Evolutionary conservation across 2,329 filamentous ascomycete species (phyloP).

Genomic region (Sporothrix globosa): DNA sequence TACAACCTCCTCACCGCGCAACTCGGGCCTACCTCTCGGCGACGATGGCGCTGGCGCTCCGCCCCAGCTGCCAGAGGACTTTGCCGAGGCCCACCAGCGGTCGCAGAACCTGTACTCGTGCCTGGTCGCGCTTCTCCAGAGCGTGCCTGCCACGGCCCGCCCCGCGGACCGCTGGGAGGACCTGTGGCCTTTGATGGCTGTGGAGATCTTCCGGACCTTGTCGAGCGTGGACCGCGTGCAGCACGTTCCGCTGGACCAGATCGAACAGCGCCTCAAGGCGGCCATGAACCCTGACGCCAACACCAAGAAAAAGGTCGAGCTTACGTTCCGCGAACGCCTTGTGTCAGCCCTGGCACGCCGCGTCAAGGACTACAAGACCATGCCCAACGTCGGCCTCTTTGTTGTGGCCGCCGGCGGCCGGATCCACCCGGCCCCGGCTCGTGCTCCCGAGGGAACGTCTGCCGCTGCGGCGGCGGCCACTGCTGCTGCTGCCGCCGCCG

Average conservation of each 20-base stretch:
- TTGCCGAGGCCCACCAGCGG: conserved; percentile 49
- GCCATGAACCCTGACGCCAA: conserved; percentile 21
- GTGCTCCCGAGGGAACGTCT: conserved; percentile 40
- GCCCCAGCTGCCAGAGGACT: conserved; percentile 42
- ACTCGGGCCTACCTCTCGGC: conserved; percentile 47
- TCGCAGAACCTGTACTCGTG: conserved; percentile 56
- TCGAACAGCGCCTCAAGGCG: conserved; percentile 33
- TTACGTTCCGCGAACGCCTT: conserved; percentile 54
- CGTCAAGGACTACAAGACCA: conserved; percentile 56
- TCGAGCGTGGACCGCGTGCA: conserved; percentile 13
- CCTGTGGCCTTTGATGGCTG: conserved; percentile 57
- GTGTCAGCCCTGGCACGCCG: conserved; percentile 53
- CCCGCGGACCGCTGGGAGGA: conserved; percentile 55
- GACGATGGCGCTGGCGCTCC: conserved; percentile 24
- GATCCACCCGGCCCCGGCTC: conserved; percentile 41
- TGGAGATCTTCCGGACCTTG: conserved; percentile 61
- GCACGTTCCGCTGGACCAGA: conserved; percentile 24
- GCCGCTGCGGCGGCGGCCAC: conserved; percentile 43
- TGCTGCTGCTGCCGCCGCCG: conserved; percentile 27
- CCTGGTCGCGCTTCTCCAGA: conserved; percentile 59
- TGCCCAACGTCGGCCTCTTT: conserved; percentile 59
- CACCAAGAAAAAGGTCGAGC: conserved; percentile 50
- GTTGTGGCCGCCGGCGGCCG: conserved; percentile 59
- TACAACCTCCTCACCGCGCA: conserved; percentile 55
- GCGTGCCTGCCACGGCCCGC: conserved; percentile 49